Percentiles rank a stretch among this genome's conserved stretches.
phyloP scores from a whole-genome alignment of 805 yeast genomes.

The Soucietia sequanensis region DNA sequence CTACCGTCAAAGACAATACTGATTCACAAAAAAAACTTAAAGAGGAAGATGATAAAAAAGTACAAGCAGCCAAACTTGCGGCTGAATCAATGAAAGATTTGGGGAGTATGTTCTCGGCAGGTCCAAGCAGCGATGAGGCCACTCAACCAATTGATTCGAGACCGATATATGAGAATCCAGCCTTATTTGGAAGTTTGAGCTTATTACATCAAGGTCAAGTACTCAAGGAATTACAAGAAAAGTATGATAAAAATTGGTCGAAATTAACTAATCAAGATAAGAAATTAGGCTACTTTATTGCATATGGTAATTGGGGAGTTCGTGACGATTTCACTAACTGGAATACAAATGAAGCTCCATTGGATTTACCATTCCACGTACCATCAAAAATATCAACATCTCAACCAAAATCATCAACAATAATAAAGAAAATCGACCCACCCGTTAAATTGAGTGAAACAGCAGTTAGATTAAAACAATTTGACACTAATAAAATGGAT shows the following conservation, averaged over 20 bases:
- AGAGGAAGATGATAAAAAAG: constrained; percentile 6
- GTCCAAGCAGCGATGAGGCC: constrained; percentile 36
- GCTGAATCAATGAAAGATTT: constrained; percentile 40
- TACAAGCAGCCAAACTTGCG: constrained; percentile 39
- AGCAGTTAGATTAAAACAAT: constrained; percentile 42
- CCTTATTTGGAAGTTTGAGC: constrained; percentile 28
- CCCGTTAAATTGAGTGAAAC: constrained; percentile 44
- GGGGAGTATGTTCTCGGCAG: constrained; percentile 32
- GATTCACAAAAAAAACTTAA: too few species aligned
- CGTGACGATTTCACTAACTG: constrained; percentile 55
- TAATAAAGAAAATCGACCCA: constrained; percentile 32
- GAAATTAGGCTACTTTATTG: constrained; percentile 56
- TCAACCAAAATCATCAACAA: constrained; percentile 22
- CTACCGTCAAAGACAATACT: too few species aligned
- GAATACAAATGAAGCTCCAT: constrained; percentile 46
- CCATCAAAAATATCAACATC: constrained; percentile 33
- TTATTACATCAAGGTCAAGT: constrained; percentile 59
- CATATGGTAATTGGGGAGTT: constrained; percentile 72
- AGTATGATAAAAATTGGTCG: constrained; percentile 56
- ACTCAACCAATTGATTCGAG: constrained; percentile 47
- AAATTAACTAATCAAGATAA: constrained; percentile 48
- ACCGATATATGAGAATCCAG: constrained; percentile 41
- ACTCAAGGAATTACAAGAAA: constrained; percentile 49
- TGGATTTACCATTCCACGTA: constrained; percentile 56
- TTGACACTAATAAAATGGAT: constrained; percentile 52